Percentiles rank a stretch among this genome's conserved stretches.
phyloP scores from a whole-genome alignment of 1,284 basidiomycete genomes.

The Tylopilus microsporus region DNA sequence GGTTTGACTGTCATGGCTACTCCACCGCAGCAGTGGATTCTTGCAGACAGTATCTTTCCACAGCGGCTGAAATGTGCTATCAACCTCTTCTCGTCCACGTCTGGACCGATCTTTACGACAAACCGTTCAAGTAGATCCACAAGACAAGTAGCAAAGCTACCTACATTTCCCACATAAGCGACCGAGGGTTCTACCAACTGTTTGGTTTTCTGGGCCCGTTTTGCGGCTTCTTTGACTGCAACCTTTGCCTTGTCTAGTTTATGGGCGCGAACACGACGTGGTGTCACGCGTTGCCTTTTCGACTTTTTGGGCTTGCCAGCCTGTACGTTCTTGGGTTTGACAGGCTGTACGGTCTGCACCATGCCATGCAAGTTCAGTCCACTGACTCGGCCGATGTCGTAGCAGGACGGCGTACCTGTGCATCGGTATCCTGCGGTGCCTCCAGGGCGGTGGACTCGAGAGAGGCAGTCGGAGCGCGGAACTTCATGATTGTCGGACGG shows the following conservation, averaged over 20 bases:
- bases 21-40: slow-evolving; percentile 48
- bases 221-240: slow-evolving; percentile 22
- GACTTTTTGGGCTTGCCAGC: slow-evolving; percentile 9
- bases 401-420: slow-evolving; percentile 12
- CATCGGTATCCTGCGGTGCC: neutral
- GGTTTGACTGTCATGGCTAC: slow-evolving; percentile 34
- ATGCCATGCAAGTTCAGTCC: slow-evolving; percentile 2
- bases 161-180: slow-evolving; percentile 60
- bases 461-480: slow-evolving; percentile 23
- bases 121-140: neutral
- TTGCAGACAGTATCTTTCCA: slow-evolving; percentile 40
- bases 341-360: no score
- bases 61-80: slow-evolving; percentile 37
- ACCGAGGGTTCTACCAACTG: slow-evolving; percentile 25
- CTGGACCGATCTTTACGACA: slow-evolving; percentile 29
- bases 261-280: slow-evolving; percentile 13
- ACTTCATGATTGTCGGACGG: slow-evolving; percentile 14
- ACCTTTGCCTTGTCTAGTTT: slow-evolving; percentile 19
- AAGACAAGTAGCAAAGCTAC: slow-evolving; percentile 14
- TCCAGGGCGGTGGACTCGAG: slow-evolving; percentile 1
- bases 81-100: slow-evolving; percentile 37
- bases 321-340: neutral
- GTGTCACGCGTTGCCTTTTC: slow-evolving; percentile 5
- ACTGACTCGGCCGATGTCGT: neutral
- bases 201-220: slow-evolving; percentile 14